Base-by-base conservation (phyloP, 169 alveolate genomes). In the Plasmodium knowlesi region DNA sequence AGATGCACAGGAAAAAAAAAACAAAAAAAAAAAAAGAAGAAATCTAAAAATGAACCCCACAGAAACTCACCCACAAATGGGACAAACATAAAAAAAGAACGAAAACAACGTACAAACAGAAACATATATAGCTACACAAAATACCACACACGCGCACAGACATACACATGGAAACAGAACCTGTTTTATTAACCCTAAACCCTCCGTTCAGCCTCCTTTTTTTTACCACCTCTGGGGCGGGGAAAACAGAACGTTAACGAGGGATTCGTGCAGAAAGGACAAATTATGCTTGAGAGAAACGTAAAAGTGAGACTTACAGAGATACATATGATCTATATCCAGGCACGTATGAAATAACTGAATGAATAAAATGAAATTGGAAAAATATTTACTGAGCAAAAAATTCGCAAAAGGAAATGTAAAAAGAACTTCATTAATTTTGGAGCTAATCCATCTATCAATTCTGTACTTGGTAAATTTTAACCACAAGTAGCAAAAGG, bases 381-480 rank as follows among this genome's bases (percentile, higher is more conserved):
- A 86, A 32, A 86, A 86, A 74, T 86, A 86, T 86, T 86, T 86
- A 86, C 93, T 86, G 25, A 86, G 37, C 43, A 86, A 76, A 74
- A 86, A 86, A 78, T 86, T 86, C 57, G 93, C 84, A 86, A 70
- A 86, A 28, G 93, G 93, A 50, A 86, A 86, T 46, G 93, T 86
- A 25, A 86, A 86, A 10, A 86, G 61, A 5, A 86, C 70, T 53
- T 86, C 93, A 86, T 86, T 86, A 37, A 86, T 86, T 76, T 86
- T 86, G 34, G 93, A 86, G 71, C 93, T 86, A 41, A 86, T 53
- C 93, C 93, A 86, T 57, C 67, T 86, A 86, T 86, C 88, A 74
- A 86, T 86, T 86, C 43, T 32, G 22, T 46, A 41, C 41, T 28
- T 78, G 53, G 79, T 86, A 74, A 82, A 86, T 86, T 86, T 86